phyloP scores from a whole-genome alignment of 139 green algal genomes.

The Marvania coccoides region DNA sequence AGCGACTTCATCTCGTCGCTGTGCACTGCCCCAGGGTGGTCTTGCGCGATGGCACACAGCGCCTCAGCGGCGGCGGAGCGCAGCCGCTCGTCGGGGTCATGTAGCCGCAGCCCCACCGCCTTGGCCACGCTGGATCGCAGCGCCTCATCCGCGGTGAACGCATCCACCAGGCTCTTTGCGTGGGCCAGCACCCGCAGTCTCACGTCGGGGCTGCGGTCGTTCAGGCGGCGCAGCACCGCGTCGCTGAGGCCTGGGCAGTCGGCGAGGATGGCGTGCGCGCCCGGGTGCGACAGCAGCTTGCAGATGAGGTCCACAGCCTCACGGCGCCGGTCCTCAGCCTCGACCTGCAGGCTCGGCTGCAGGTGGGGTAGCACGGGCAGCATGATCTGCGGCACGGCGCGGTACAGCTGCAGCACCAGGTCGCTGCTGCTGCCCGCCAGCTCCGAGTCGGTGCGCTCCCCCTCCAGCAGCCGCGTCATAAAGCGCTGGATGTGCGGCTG shows the following conservation, averaged over 20 bases:
- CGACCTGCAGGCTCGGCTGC: slow-evolving; percentile 38
- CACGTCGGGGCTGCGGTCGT: slow-evolving; percentile 20
- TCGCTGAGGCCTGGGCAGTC: slow-evolving; percentile 42
- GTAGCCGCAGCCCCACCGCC: slow-evolving; percentile 33
- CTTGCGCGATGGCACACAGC: slow-evolving; percentile 14
- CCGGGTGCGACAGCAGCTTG: slow-evolving; percentile 37
- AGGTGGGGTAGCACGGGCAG: slow-evolving; percentile 63
- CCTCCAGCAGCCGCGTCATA: slow-evolving; percentile 33
- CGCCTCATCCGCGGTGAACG: not conserved
- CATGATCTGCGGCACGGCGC: slow-evolving; percentile 49
- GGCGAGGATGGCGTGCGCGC: slow-evolving; percentile 3
- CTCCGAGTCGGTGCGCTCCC: slow-evolving; percentile 34
- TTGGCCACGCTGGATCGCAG: not conserved
- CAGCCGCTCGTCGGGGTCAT: slow-evolving; percentile 65
- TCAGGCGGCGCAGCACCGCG: slow-evolving; percentile 27
- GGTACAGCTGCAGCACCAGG: slow-evolving; percentile 53
- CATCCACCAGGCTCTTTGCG: not conserved
- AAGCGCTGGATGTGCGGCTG: slow-evolving; percentile 47
- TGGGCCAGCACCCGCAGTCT: slow-evolving; percentile 32
- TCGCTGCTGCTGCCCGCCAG: slow-evolving; percentile 26
- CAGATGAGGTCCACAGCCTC: slow-evolving; percentile 49
- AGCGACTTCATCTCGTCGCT: slow-evolving; percentile 17
- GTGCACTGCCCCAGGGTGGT: slow-evolving; percentile 9
- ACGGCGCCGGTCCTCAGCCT: slow-evolving; percentile 36
- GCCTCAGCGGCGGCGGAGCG: slow-evolving; percentile 36